phyloP scores from a whole-genome alignment of 352 stramenopile species.

The Phytopythium helicoides region DNA sequence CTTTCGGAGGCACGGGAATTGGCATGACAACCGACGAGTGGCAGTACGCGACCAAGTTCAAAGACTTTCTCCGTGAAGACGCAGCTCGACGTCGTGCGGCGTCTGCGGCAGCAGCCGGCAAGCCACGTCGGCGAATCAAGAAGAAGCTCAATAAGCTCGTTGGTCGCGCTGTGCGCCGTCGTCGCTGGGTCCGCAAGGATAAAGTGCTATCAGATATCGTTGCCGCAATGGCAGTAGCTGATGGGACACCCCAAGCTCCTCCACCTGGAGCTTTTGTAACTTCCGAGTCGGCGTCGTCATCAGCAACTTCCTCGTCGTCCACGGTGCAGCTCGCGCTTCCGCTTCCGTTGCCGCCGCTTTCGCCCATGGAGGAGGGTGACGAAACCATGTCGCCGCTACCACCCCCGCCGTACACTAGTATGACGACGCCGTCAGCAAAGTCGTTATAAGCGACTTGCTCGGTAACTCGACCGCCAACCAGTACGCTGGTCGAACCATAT shows the following conservation, averaged over 20 bases:
- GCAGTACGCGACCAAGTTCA: constrained; percentile 86
- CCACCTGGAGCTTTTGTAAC: too few relatives aligned
- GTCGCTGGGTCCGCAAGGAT: constrained; percentile 77
- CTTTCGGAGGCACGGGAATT: constrained; percentile 36
- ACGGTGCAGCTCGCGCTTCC: constrained; percentile 6
- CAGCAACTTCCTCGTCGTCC: constrained; percentile 22
- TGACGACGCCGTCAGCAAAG: constrained; percentile 5
- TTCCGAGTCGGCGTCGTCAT: not conserved
- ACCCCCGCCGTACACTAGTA: constrained; percentile 9
- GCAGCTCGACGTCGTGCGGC: constrained; percentile 11
- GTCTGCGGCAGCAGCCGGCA: constrained; percentile 21
- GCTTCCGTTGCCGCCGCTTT: not conserved
- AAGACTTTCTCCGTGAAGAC: constrained; percentile 75
- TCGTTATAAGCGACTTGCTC: too few relatives aligned
- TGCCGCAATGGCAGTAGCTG: constrained; percentile 15
- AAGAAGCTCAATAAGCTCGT: constrained; percentile 85
- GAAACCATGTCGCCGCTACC: constrained; percentile 8
- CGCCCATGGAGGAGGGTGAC: constrained; percentile 1
- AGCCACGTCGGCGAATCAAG: constrained; percentile 64
- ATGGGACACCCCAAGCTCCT: not conserved
- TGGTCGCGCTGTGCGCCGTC: constrained; percentile 70
- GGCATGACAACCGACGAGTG: constrained; percentile 51
- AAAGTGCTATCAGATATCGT: constrained; percentile 52
- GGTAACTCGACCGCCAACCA: too few relatives aligned
- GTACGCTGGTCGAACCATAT: too few relatives aligned